A percentile compares a stretch with the other conserved stretches of the same genome.
phyloP scores from a whole-genome alignment of 2,329 filamentous ascomycete genomes.

The Hypoxylon rubiginosum region DNA sequence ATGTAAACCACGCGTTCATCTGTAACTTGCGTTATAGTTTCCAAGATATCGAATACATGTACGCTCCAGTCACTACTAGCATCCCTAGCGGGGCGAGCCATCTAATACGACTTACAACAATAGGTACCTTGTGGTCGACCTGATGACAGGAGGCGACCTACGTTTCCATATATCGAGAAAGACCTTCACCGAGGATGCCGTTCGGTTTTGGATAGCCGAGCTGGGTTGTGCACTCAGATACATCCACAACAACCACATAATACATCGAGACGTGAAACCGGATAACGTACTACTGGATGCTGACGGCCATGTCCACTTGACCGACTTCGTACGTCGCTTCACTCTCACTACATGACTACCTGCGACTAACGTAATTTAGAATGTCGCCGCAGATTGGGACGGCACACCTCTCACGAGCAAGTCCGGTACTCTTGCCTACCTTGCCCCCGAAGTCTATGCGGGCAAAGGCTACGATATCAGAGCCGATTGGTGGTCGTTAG shows the following conservation, averaged over 20 bases:
- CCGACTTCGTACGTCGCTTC: conserved; percentile 83
- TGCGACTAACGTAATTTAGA: conserved; percentile 69
- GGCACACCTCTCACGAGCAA: conserved; percentile 91
- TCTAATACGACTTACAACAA: conserved; percentile 64
- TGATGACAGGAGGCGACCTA: conserved; percentile 97
- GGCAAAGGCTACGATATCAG: conserved; percentile 90
- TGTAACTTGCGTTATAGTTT: conserved; percentile 99
- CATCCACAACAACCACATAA: conserved; percentile 87
- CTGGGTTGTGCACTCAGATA: conserved; percentile 91
- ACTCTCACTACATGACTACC: not conserved
- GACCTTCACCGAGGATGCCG: conserved; percentile 96
- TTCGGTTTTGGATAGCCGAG: conserved; percentile 97
- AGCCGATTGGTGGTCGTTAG: conserved; percentile 98
- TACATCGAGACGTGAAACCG: conserved; percentile 91
- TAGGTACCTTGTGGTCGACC: conserved; percentile 96
- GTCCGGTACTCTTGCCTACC: conserved; percentile 94
- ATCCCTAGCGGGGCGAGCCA: conserved; percentile 1
- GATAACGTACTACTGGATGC: conserved; percentile 91
- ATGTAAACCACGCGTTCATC: conserved; percentile 97
- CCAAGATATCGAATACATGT: conserved; percentile 99
- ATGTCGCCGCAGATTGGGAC: conserved; percentile 94
- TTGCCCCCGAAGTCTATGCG: conserved; percentile 94
- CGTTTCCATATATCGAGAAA: conserved; percentile 98
- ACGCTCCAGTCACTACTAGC: conserved; percentile 56
- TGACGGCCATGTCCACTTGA: conserved; percentile 95